Base-by-base conservation (phyloP, 305 asterid species). In the Nicotiana rustica region DNA sequence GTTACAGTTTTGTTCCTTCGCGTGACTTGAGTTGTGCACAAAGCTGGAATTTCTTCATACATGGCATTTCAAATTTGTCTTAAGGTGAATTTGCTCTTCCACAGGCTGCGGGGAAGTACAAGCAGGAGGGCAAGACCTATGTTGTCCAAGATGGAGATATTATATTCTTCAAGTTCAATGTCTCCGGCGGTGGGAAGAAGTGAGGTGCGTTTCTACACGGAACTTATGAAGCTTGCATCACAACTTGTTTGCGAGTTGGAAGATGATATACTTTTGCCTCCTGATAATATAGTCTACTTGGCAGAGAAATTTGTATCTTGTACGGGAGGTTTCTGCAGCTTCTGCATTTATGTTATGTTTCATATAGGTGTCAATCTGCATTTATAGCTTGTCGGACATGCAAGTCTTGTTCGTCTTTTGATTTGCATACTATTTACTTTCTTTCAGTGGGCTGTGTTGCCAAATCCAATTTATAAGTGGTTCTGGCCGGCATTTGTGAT, bases 101-200 rank as follows among this genome's bases (percentile, higher is more conserved):
- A 81, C 87, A 96, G 99, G 98, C 98, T 25, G 87, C 93, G 12
- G 99, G 99, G 81, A 96, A 96, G 93, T 96, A 96, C 84, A 87
- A 93, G 25, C 98, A 96, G 87, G 99, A 96, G 84, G 99, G 99
- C 21, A 96, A 96, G 94, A 93, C 97, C 0, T 94, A 93, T 38
- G 90, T 96, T 85, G 99, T 96, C 83, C 98, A 94, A 89, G 99
- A 96, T 59, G 99, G 95, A 59, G 99, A 96, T 85, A 86, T 96
- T 41, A 96, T 96, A 67, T 96, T 95, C 94, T 96, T 96, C 93
- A 96, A 95, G 90, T 95, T 95, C 88, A 96, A 96, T 31, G 98
- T 94, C 59, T 95, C 99, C n/a, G 94, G 99, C 57, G 98, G 98
- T 5, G 98, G 98, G 61, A 96, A 93, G 97, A 96, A 96, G 90